Percentiles rank a stretch among this genome's conserved stretches.
These are phyloP conservation scores for Astragalus membranaceus DNA, from an alignment of 306 rosid genomes.

Conservation along the genomic window DNA sequence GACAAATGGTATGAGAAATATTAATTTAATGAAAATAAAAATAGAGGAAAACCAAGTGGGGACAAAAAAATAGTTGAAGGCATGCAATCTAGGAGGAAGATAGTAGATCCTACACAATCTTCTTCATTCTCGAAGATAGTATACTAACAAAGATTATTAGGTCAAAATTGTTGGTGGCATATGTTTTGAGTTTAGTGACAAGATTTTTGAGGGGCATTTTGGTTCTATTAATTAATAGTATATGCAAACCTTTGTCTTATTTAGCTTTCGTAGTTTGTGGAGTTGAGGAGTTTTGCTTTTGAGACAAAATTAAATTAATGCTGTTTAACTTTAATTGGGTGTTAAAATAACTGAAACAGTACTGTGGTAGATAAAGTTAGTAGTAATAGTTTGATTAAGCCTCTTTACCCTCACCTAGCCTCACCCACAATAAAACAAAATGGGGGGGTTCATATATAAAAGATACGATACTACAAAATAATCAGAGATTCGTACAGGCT, in stretches of 20 bases:
- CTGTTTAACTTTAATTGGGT: too few relatives aligned
- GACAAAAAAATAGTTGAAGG: too few relatives aligned
- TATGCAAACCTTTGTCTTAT: constrained; percentile 25
- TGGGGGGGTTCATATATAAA: too few relatives aligned
- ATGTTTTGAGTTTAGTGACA: constrained; percentile 15
- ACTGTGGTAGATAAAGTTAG: too few relatives aligned
- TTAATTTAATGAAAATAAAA: too few relatives aligned
- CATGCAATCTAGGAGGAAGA: not conserved
- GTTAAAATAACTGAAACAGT: too few relatives aligned
- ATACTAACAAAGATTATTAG: too few relatives aligned
- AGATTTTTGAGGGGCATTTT: too few relatives aligned
- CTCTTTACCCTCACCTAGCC: not conserved
- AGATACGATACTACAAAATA: not conserved
- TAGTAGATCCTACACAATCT: constrained; percentile 3
- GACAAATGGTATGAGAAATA: constrained; percentile 9
- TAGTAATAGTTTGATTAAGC: too few relatives aligned
- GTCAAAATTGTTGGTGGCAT: constrained; percentile 23
- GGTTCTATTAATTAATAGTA: too few relatives aligned
- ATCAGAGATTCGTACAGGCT: not conserved
- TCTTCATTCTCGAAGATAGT: not conserved
- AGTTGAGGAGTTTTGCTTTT: constrained; percentile 25
- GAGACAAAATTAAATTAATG: constrained; percentile 6
- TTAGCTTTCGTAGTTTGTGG: constrained; percentile 14
- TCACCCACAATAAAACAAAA: too few relatives aligned
- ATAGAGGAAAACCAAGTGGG: too few relatives aligned